Conservation (phyloP, 2,329 filamentous ascomycete genomes). For the Ophiosphaerella herpotricha region DNA sequence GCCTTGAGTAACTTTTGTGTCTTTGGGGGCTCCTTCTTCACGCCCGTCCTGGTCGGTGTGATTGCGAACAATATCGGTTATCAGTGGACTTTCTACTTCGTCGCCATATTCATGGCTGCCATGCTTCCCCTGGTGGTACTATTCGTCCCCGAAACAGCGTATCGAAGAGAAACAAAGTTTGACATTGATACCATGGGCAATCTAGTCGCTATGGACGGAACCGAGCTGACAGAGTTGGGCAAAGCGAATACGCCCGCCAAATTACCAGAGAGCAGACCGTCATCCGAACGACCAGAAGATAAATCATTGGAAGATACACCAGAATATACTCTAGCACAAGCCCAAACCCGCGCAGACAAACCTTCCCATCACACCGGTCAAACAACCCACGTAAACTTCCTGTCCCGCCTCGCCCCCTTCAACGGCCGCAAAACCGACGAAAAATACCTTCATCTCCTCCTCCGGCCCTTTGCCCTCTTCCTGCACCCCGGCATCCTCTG, state of each 20-base stretch:
- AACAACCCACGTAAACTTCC: conserved; percentile 59
- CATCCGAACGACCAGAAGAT: not conserved
- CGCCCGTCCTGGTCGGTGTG: conserved; percentile 87
- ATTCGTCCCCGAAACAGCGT: conserved; percentile 85
- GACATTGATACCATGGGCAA: conserved; percentile 68
- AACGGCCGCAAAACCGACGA: conserved; percentile 83
- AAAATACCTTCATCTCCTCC: conserved; percentile 65
- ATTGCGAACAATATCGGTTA: conserved; percentile 78
- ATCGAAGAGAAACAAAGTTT: conserved; percentile 65
- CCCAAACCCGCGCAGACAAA: not conserved
- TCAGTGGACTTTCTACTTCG: conserved; percentile 86
- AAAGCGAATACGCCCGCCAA: too few relatives aligned
- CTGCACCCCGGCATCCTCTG: conserved; percentile 85
- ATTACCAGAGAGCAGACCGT: not conserved
- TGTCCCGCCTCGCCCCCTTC: conserved; percentile 69
- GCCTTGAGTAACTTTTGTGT: conserved; percentile 74
- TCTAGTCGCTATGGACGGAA: conserved; percentile 17
- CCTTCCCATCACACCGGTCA: conserved; percentile 25
- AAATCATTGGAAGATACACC: too few relatives aligned
- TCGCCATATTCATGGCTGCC: conserved; percentile 78
- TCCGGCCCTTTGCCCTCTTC: conserved; percentile 57
- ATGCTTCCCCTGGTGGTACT: conserved; percentile 74
- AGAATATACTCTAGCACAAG: too few relatives aligned
- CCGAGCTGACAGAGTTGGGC: not conserved
- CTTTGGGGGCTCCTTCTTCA: conserved; percentile 74